Percentiles rank a stretch among this genome's conserved stretches.
Evolutionary conservation across 345 rosid species (phyloP).

Genomic region (Pugionium dolabratum): DNA sequence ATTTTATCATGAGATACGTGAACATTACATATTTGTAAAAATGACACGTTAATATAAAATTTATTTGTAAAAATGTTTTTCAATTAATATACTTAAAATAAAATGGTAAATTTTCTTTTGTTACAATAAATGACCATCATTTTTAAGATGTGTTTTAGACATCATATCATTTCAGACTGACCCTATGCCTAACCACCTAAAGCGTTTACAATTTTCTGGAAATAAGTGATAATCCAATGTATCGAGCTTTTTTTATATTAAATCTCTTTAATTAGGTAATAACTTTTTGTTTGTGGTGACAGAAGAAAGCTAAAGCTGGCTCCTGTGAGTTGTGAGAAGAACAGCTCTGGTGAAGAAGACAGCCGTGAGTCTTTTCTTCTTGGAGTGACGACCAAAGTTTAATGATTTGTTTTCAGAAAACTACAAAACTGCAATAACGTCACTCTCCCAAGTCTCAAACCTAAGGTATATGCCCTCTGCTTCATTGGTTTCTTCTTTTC

Average conservation of each 20-base stretch:
- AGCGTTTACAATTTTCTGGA: constrained; percentile 1
- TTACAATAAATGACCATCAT: too few species aligned
- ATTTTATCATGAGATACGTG: too few species aligned
- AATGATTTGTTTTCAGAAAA: constrained; percentile 13
- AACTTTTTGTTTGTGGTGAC: constrained; percentile 16
- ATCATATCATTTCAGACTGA: too few species aligned
- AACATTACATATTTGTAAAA: too few species aligned
- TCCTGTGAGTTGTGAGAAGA: constrained; percentile 23
- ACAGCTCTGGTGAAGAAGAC: constrained; percentile 33
- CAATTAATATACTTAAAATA: too few species aligned
- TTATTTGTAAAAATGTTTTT: too few species aligned
- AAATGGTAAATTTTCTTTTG: too few species aligned
- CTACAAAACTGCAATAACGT: constrained; percentile 33
- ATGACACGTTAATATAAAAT: too few species aligned
- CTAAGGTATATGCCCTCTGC: constrained; percentile 30
- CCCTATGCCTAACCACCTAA: neutral
- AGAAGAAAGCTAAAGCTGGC: constrained; percentile 35
- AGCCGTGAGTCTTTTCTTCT: constrained; percentile 20
- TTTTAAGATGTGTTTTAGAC: too few species aligned
- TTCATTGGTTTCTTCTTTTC: constrained; percentile 36
- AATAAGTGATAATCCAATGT: constrained; percentile 13
- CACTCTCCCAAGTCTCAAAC: constrained; percentile 31
- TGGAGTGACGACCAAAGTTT: constrained; percentile 28
- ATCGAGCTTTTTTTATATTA: constrained; percentile 4
- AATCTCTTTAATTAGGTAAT: neutral